Evolutionary conservation across 75 land plant genomes (phyloP), one percentile per base, ranked within the genome.

Genomic region (Picea sitchensis): DNA sequence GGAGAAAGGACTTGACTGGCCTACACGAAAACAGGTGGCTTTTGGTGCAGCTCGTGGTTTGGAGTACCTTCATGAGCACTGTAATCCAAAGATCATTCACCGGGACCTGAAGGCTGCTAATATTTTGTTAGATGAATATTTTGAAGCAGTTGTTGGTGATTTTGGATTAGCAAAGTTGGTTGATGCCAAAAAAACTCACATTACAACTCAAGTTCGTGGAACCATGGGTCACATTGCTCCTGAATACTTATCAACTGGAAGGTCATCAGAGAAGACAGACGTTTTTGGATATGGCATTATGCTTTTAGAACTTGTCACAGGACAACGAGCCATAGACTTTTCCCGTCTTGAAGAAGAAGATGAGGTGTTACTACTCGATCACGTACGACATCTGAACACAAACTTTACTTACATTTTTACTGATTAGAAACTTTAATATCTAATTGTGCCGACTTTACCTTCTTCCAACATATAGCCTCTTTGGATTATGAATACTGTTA

Each of bases 221-320:
- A 88, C 89, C 0, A 84, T 90, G 79, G 91, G 91, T 14, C 91
- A 90, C 81, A 90, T 90, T 76, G 91, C 91, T 47, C 91, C 91
- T 7, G 91, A 90, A 75, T 90, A 90, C 62, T 81, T 90, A 18
- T 88, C 90, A 14, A 90, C 91, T 20, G 91, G 92, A 56, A 86
- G 82, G 69, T 90, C 92, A 15, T 88, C 92, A 18, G 92, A 90
- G 61, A 88, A 88, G 80, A 90, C 92, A 21, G 92, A 90, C 65
- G 90, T 90, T 2, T 90, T 90, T 83, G 90, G 89, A 14, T 87
- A 83, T 79, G 89, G 89, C 3, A 73, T 87, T 75, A 84, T 85
- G 63, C 86, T 87, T 65, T 65, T 87, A 65, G 89, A 87, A 73
- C 86, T 87, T 61, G 85, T 87, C 15, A 87, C 89, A 41, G 89